Conservation (phyloP, 495 filamentous ascomycete genomes). For the Evernia prunastri region DNA sequence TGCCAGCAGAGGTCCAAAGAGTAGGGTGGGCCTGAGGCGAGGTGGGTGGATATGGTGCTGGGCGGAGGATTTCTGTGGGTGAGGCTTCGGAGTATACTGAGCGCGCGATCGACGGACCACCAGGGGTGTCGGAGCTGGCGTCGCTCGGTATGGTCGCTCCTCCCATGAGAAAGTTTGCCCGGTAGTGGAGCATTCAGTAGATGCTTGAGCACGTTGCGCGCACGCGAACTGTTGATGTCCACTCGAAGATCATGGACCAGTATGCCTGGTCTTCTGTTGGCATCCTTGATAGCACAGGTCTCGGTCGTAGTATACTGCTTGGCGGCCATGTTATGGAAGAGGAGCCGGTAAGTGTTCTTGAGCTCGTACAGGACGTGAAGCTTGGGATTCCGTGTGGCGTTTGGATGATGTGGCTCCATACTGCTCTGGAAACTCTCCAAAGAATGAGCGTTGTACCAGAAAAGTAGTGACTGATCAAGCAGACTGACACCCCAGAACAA, state of each 20-base stretch:
- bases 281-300: constrained; percentile 3
- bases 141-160: background rate
- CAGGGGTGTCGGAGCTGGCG: background rate
- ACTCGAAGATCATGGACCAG: background rate
- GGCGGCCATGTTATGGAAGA: constrained; percentile 4
- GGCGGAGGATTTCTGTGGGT: background rate
- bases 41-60: background rate
- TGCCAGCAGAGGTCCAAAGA: constrained; percentile 8
- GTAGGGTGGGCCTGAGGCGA: constrained; percentile 5
- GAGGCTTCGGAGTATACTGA: background rate
- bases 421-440: background rate
- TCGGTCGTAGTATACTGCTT: background rate
- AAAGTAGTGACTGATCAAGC: constrained; percentile 5
- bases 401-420: background rate
- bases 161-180: background rate
- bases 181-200: constrained; percentile 2
- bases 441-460: constrained; percentile 1
- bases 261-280: background rate
- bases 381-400: background rate
- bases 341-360: constrained; percentile 5
- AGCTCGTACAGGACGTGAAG: constrained; percentile 3
- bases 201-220: constrained; percentile 4
- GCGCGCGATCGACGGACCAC: background rate
- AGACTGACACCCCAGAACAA: constrained; percentile 7
- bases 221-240: background rate